Base-by-base conservation (phyloP, 176 grass and related monocot genomes). In the Musa schizocarpa region DNA sequence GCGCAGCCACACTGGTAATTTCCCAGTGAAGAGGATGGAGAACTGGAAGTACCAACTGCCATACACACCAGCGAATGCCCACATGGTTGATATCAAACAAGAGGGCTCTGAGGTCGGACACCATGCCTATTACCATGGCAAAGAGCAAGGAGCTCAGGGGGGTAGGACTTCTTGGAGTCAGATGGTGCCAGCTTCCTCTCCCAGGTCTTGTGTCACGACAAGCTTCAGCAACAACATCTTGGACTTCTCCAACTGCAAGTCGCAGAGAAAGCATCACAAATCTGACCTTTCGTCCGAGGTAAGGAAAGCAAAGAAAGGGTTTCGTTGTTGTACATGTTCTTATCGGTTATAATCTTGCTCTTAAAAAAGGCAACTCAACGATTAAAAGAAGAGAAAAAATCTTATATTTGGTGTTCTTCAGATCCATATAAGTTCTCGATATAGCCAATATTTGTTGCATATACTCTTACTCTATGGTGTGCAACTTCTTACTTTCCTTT, bases 191-290 rank as follows among this genome's bases (percentile, higher is more conserved):
- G 63, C 87, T 76, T 89, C 86, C 27, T 94, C 95, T 64, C 84
- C 88, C 48, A 87, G 83, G 81, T 89, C 93, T 80, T 97, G 80
- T 70, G 66, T 88, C 50, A 90, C 90, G n/a, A 77, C 93, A 24
- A 80, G 70, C 52, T 73, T 84, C 9, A 86, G 81, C 68, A 92
- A 82, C 73, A 93, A 79, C 85, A 81, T 86, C 76, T 29, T 89
- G 51, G 90, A 94, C 65, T 99, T 88, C 82, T 91, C 95, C 66
- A 88, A 93, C 81, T 85, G 74, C 78, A 87, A 83, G 80, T 79
- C 81, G 78, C 83, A 91, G 72, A 65, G 66, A 79, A 70, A n/a
- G 27, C 76, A 77, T 17, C n/a, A 52, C 17, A 25, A 78, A 74
- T 19, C 79, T 27, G 57, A 82, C 8, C 72, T 67, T 68, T 80